Percentiles rank a stretch among this genome's conserved stretches.
These are phyloP conservation scores for Sclerotinia borealis DNA, from an alignment of 2,329 filamentous ascomycete genomes.

Conservation along the genomic window DNA sequence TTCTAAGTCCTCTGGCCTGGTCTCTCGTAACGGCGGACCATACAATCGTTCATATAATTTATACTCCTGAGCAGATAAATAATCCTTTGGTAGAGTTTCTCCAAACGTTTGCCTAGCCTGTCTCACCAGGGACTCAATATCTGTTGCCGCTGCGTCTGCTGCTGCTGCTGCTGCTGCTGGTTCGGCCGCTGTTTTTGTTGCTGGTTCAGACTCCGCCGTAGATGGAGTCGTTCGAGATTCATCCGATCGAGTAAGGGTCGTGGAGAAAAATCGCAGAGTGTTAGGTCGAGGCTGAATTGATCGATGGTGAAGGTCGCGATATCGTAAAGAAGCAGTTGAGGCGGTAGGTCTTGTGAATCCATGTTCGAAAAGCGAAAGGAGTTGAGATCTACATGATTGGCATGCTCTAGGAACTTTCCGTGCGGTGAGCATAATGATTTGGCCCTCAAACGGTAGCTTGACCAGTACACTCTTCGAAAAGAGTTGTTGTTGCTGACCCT, in stretches of 20 bases:
- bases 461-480: background rate
- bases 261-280: constrained; percentile 20
- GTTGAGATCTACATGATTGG: constrained; percentile 32
- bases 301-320: constrained; percentile 14
- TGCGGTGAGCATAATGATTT: constrained; percentile 26
- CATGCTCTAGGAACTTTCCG: constrained; percentile 29
- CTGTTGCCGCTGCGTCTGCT: constrained; percentile 17
- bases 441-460: background rate
- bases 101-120: constrained; percentile 70
- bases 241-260: constrained; percentile 15
- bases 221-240: background rate
- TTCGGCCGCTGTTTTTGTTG: background rate
- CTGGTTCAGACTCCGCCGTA: background rate
- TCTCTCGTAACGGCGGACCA: constrained; percentile 63
- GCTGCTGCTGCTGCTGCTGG: background rate
- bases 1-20: constrained; percentile 52
- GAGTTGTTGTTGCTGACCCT: background rate
- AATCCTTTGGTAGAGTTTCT: constrained; percentile 65
- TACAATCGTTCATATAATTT: constrained; percentile 74
- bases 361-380: constrained; percentile 32
- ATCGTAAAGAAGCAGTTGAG: constrained; percentile 8
- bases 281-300: constrained; percentile 12
- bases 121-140: constrained; percentile 60
- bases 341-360: constrained; percentile 28
- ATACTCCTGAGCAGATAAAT: constrained; percentile 65